Base-by-base conservation (phyloP, 495 filamentous ascomycete genomes). In the Pseudevernia furfuracea region DNA sequence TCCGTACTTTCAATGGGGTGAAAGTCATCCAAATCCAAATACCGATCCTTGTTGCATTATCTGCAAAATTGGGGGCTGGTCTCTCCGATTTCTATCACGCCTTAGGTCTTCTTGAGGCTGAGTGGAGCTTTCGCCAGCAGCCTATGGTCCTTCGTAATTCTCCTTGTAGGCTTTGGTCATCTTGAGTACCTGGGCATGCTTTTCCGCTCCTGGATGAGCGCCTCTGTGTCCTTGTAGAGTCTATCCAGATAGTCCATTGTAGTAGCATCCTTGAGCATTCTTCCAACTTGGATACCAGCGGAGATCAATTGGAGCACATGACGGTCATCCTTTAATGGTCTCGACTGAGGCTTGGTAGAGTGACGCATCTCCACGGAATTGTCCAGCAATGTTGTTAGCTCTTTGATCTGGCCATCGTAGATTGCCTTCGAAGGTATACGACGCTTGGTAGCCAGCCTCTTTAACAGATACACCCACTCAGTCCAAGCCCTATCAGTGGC, bases 381-480 rank as follows among this genome's bases (percentile, higher is more conserved):
- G 70, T 91, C 88, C 73, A 93, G 75, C 36, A 92, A 83, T 49
- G 89, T 92, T 63, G 90, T 87, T 71, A 92, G 82, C 73, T 92
- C 88, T 73, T 92, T 92, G 77, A 95, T 95, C 75, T 93, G 90
- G 66, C 89, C 87, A 74, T 92, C 89, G 76, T 95, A 92, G 43
- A 95, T 77, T 17, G 92, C 87, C 59, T 89, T 79, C 25, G 90
- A 86, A 23, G 90, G 90, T 67, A 95, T 93, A 53, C 89, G 84
- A 36, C 90, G 81, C 76, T 92, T 92, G 41, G 89, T 93, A 41
- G 90, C 90, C 64, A 95, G 80, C 44, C 90, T 82, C 77, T 92
- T 93, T 64, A 95, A 80, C 62, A 95, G 83, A 75, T 91, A 90
- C 39, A 92, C 89, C 90, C 90, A 95, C 73, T 95, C 90, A 68